A percentile compares a stretch with the other conserved stretches of the same genome.
phyloP scores from a whole-genome alignment of 306 rosid species.

The Mucuna pruriens region DNA sequence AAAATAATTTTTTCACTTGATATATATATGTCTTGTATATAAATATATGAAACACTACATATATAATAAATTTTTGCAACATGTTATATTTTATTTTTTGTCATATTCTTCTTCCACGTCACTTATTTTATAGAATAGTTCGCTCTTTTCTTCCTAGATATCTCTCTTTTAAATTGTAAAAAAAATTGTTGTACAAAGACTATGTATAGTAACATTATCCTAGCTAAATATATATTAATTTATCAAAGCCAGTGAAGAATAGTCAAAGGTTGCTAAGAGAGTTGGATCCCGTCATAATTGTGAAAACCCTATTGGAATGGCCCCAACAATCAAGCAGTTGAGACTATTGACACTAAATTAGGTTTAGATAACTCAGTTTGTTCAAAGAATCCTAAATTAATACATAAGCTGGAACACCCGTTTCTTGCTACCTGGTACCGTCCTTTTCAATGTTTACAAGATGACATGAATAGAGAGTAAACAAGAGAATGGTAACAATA shows the following conservation, averaged over 20 bases:
- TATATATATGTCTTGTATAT: too few relatives aligned
- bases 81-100: too few relatives aligned
- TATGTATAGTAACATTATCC: not conserved
- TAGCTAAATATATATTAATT: not conserved
- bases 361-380: not conserved
- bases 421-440: constrained; percentile 14
- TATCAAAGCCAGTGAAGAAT: not conserved
- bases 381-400: not conserved
- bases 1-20: too few relatives aligned
- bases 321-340: not conserved
- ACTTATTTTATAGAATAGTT: not conserved
- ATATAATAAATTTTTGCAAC: too few relatives aligned
- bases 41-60: too few relatives aligned
- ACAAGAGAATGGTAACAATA: not conserved
- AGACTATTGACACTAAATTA: not conserved
- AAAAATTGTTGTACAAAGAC: not conserved
- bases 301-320: not conserved
- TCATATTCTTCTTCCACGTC: not conserved
- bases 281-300: not conserved
- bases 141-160: not conserved
- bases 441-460: constrained; percentile 25
- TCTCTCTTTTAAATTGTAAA: not conserved
- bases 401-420: constrained; percentile 4
- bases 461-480: not conserved
- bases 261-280: not conserved